Evolutionary conservation across 768 basidiomycete species (phyloP), one percentile per base, ranked within the genome.

Genomic region (Cantharellus anzutake): DNA sequence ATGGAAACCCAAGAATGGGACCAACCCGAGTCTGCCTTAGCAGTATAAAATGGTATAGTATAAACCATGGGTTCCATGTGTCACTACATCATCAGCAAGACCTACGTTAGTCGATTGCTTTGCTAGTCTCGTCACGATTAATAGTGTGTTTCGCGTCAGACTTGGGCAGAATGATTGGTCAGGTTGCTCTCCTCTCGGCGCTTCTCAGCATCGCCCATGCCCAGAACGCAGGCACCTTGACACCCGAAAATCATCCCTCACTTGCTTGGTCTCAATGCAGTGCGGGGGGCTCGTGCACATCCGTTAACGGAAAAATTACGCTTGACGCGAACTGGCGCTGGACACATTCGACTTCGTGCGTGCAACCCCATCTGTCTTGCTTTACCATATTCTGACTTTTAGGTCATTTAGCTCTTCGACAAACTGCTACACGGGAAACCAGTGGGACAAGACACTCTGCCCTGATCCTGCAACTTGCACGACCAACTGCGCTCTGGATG

Each of bases 341-440:
- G 62, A 56, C 60, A 14, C 74, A 76, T 67, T 65, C 64, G 42
- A 69, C 67, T 60, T 63, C 62, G 60, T 73, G 67, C 35, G 65
- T 41, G 58, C 2, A 55, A 57, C 37, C 40, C 5, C 29, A 11
- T 48, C 44, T 48, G 44, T 48, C 44, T 48, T 29, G 44, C 11
- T 48, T 48, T 48, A 11, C 29, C 11, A 48, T 48, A 29, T 29
- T 29, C 11, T 48, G 29, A 48, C 29, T 29, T 29, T 11, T 48
- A 29, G 11, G 44, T 48, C 11, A 29, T 11, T 48, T 35, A 34
- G 52, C 42, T 35, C 58, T 61, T 51, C 37, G 64, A 71, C 71
- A 61, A 73, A 73, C 67, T 72, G 70, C 70, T 79, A 80, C 72
- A 78, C 75, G 62, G 78, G 78, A 41, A 79, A 80, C 72, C 66